Conservation (phyloP, 805 yeast genomes). For the Nakazawaea wyomingensis region DNA sequence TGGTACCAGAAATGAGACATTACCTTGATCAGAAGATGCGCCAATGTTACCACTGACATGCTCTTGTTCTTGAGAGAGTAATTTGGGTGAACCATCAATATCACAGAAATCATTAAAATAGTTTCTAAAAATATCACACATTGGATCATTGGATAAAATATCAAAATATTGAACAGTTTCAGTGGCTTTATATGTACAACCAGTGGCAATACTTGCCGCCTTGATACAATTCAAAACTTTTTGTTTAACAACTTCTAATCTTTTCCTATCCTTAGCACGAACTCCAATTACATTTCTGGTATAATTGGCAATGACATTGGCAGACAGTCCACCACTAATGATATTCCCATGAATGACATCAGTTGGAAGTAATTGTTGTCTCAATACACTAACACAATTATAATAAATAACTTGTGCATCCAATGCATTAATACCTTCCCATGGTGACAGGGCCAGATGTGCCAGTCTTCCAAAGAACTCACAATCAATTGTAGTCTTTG, state of each 20-base stretch:
- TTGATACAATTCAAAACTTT: constrained; percentile 26
- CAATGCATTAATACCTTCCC: constrained; percentile 26
- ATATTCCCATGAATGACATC: constrained; percentile 22
- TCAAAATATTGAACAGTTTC: constrained; percentile 24
- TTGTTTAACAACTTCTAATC: constrained; percentile 17
- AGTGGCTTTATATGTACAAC: constrained; percentile 26
- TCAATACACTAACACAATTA: constrained; percentile 21
- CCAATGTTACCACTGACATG: constrained; percentile 15
- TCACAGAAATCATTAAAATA: constrained; percentile 15
- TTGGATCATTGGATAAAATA: constrained; percentile 18
- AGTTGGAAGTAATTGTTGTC: constrained; percentile 24
- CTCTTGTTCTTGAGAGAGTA: constrained; percentile 11
- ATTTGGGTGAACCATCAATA: constrained; percentile 9
- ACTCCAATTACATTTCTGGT: constrained; percentile 17
- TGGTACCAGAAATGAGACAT: constrained; percentile 21
- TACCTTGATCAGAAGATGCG: constrained; percentile 22
- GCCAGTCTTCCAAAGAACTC: constrained; percentile 23
- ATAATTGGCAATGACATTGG: constrained; percentile 23
- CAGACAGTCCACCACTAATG: constrained; percentile 20
- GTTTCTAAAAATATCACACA: constrained; percentile 16
- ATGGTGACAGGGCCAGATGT: constrained; percentile 26
- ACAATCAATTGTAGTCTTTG: constrained; percentile 14
- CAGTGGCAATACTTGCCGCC: constrained; percentile 26
- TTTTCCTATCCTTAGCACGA: constrained; percentile 17
- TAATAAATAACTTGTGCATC: constrained; percentile 24